These are phyloP conservation scores for Talaromyces sp. DNA, from an alignment of 2,329 filamentous ascomycete species.

Conservation along the genomic window DNA sequence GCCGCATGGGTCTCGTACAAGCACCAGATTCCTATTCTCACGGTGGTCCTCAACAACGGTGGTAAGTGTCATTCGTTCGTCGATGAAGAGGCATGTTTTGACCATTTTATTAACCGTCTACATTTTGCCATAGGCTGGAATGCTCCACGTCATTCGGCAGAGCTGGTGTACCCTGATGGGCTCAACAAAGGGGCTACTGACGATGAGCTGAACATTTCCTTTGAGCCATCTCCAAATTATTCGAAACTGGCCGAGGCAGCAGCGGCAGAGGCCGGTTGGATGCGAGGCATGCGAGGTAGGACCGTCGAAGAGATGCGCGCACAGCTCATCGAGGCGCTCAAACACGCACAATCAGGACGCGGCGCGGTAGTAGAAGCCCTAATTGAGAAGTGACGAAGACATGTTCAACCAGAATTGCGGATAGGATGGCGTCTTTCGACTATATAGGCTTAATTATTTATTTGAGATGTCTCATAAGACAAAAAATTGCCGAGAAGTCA, in stretches of 20 bases:
- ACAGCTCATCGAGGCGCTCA: not conserved
- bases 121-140: constrained; percentile 3
- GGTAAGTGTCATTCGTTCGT: not conserved
- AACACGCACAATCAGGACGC: not conserved
- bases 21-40: constrained; percentile 6
- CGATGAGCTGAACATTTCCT: constrained; percentile 3
- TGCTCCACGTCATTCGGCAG: constrained; percentile 1
- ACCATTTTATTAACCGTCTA: not conserved
- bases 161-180: constrained; percentile 5
- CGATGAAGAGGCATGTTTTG: not conserved
- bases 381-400: not conserved
- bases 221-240: constrained; percentile 1
- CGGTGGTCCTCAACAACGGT: constrained; percentile 5
- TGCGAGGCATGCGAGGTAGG: not conserved
- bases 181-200: constrained; percentile 2
- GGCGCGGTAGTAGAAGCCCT: not conserved
- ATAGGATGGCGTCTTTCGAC: not conserved
- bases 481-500: not conserved
- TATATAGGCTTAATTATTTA: not conserved
- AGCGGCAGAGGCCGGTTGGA: not conserved
- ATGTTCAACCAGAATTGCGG: not conserved
- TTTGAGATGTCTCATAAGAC: not conserved
- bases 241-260: constrained; percentile 1
- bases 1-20: constrained; percentile 3
- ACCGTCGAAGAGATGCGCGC: not conserved